Conservation (phyloP, 371 early-diverging fungal species). For the Rhizoclosmatium hyalinum region DNA sequence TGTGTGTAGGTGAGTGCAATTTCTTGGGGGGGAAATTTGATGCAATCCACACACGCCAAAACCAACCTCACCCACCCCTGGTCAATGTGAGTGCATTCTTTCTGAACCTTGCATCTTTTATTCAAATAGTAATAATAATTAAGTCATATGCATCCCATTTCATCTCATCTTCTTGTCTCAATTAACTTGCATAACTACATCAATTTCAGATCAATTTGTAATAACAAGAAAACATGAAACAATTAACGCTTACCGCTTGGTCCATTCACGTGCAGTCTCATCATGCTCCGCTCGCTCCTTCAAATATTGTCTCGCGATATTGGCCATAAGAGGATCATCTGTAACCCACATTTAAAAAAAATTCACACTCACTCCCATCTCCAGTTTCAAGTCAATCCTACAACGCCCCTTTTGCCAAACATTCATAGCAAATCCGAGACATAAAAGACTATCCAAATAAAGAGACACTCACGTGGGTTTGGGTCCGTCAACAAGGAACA, state of each 20-base stretch:
- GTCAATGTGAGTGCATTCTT: too few species aligned
- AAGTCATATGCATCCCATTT: neutral
- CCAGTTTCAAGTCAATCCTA: too few species aligned
- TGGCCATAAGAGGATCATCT: constrained; percentile 93
- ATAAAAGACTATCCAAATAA: neutral
- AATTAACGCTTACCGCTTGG: constrained; percentile 70
- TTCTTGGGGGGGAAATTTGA: too few species aligned
- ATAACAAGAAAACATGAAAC: neutral
- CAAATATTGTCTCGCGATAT: constrained; percentile 92
- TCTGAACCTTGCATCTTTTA: too few species aligned
- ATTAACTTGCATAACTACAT: constrained; percentile 8
- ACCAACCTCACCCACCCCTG: too few species aligned
- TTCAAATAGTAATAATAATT: too few species aligned
- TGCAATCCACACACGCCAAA: too few species aligned
- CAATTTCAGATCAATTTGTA: constrained; percentile 1
- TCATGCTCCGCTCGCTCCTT: constrained; percentile 89
- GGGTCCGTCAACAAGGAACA: constrained; percentile 92
- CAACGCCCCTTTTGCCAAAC: too few species aligned
- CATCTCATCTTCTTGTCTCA: neutral
- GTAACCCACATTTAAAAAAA: neutral
- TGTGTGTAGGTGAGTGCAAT: too few species aligned
- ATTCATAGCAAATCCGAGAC: neutral
- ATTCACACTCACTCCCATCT: neutral
- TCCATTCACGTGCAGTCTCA: constrained; percentile 91
- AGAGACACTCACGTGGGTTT: constrained; percentile 74